Percentiles rank a stretch among this genome's conserved stretches.
phyloP scores from a whole-genome alignment of 768 basidiomycete species.

The Auriscalpium orientale region DNA sequence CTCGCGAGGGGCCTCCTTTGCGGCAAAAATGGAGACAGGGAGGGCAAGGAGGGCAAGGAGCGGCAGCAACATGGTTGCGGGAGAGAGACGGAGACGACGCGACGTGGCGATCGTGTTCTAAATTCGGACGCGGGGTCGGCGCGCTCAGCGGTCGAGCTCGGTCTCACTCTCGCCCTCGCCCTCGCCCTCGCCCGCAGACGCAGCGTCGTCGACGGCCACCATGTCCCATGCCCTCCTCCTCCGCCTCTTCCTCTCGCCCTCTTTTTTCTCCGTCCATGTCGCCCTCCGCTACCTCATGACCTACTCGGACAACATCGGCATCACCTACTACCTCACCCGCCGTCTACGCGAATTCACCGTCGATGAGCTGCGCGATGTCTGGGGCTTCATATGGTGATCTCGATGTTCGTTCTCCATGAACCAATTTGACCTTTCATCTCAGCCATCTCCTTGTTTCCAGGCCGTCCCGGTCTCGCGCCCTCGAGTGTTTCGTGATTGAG shows the following conservation, averaged over 20 bases:
- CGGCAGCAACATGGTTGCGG: conserved; percentile 14
- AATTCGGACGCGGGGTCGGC: background rate
- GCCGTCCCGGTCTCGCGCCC: conserved; percentile 83
- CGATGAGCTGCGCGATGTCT: conserved; percentile 72
- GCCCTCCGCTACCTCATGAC: conserved; percentile 80
- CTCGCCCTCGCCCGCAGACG: background rate
- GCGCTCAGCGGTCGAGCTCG: background rate
- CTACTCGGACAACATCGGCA: conserved; percentile 84
- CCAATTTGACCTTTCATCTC: conserved; percentile 15
- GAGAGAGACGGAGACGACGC: background rate
- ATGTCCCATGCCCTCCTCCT: conserved; percentile 80
- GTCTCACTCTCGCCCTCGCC: background rate
- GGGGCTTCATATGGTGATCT: conserved; percentile 80
- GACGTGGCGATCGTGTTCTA: conserved; percentile 8
- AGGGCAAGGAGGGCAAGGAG: conserved; percentile 27
- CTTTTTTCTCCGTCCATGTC: conserved; percentile 91
- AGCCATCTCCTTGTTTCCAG: conserved; percentile 94
- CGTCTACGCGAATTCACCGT: conserved; percentile 62
- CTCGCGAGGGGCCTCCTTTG: conserved; percentile 30
- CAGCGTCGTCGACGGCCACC: background rate
- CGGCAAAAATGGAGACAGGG: conserved; percentile 24
- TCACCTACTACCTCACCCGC: conserved; percentile 82
- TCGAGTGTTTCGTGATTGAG: conserved; percentile 91
- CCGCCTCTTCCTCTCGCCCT: conserved; percentile 85
- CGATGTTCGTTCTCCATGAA: conserved; percentile 24